phyloP scores from a whole-genome alignment of 495 filamentous ascomycete species.

The Podospora pseudoanserina region DNA sequence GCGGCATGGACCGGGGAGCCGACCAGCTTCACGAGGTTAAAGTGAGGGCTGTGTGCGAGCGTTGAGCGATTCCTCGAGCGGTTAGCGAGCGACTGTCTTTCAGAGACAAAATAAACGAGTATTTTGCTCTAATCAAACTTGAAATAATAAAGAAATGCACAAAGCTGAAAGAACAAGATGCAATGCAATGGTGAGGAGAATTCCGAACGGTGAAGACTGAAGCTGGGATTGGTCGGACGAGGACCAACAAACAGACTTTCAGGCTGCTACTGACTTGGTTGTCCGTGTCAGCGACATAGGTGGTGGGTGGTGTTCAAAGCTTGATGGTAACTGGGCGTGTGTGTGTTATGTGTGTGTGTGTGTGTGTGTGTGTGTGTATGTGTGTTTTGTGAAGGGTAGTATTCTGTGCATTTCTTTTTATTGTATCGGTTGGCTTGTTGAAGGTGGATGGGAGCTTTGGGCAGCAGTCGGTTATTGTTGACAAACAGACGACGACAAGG shows the following conservation, averaged over 20 bases:
- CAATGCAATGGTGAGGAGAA: background rate
- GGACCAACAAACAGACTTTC: background rate
- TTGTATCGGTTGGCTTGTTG: background rate
- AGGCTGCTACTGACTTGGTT: background rate
- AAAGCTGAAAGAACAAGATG: background rate
- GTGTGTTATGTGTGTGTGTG: background rate
- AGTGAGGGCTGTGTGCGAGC: constrained; percentile 55
- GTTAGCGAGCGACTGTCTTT: constrained; percentile 25
- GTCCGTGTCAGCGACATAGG: background rate
- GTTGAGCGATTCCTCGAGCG: constrained; percentile 50
- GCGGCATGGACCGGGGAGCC: constrained; percentile 3
- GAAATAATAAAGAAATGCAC: background rate
- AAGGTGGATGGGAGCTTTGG: background rate
- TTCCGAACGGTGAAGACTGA: background rate
- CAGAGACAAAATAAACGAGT: constrained; percentile 8
- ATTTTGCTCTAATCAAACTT: background rate
- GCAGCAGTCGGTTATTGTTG: background rate
- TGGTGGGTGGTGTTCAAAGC: background rate
- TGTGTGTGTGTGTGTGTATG: background rate
- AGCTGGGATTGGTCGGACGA: background rate
- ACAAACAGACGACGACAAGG: background rate
- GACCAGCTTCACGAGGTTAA: constrained; percentile 56
- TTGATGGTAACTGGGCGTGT: background rate
- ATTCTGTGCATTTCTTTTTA: background rate
- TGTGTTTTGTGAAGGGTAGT: background rate